These are phyloP conservation scores for Yarrowia sp. DNA, from an alignment of 805 yeast species.

Conservation along the genomic window DNA sequence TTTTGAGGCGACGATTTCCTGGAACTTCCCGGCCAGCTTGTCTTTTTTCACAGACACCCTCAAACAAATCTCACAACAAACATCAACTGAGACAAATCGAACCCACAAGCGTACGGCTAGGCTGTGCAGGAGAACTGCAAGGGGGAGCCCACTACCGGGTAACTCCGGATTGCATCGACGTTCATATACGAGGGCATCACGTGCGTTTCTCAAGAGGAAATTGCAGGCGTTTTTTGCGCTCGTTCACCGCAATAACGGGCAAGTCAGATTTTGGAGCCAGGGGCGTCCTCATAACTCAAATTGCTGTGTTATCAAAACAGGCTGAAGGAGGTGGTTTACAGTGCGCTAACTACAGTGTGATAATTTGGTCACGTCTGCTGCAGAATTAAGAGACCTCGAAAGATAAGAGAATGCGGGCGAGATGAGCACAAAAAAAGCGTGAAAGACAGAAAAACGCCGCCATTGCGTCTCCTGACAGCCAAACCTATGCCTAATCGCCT, in stretches of 20 bases:
- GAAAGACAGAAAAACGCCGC: no score
- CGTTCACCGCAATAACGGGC: neutral
- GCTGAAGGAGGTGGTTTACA: neutral
- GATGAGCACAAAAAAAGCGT: no score
- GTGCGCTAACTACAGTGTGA: neutral
- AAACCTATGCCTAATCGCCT: no score
- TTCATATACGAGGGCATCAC: neutral
- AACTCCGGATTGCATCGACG: neutral
- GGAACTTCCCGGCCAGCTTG: no score
- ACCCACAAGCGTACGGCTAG: neutral
- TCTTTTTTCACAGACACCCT: no score
- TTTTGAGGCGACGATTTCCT: no score
- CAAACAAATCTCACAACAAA: no score
- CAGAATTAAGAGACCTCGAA: no score
- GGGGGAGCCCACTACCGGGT: neutral
- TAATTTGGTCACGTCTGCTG: no score
- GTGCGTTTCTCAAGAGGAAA: neutral
- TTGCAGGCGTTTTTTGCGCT: neutral
- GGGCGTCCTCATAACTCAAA: neutral
- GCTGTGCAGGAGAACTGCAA: neutral
- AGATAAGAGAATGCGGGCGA: no score
- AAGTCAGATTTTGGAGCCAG: slow-evolving; percentile 1
- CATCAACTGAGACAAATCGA: neutral
- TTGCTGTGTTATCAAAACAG: neutral
- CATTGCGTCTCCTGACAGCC: no score